Evolutionary conservation across 352 stramenopile genomes (phyloP).

Genomic region (Thalassiosira mediterranea): DNA sequence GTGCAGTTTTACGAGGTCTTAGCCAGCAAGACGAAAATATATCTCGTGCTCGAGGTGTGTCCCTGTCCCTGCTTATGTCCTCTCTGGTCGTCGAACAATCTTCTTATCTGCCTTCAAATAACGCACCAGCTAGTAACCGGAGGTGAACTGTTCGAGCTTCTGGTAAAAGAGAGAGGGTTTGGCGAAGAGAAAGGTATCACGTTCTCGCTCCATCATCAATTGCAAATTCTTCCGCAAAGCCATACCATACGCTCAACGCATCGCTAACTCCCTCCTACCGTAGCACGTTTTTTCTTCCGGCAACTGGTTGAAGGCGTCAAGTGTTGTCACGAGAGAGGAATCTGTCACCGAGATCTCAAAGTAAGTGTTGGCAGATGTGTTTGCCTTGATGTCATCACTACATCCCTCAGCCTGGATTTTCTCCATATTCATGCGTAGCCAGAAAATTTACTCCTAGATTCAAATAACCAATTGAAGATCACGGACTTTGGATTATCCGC

Average conservation of each 20-base stretch:
- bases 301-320: slow-evolving; percentile 94
- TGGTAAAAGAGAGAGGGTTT: slow-evolving; percentile 92
- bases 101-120: not conserved
- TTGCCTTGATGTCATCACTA: too few relatives aligned
- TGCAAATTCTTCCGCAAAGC: too few relatives aligned
- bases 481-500: slow-evolving; percentile 96
- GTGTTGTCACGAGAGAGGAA: slow-evolving; percentile 94
- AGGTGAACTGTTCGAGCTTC: slow-evolving; percentile 94
- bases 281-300: slow-evolving; percentile 96
- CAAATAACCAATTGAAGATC: slow-evolving; percentile 96
- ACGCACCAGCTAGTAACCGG: slow-evolving; percentile 65
- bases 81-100: not conserved
- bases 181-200: slow-evolving; percentile 94
- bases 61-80: not conserved
- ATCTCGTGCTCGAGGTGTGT: slow-evolving; percentile 80
- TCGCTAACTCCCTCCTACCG: too few relatives aligned
- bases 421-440: too few relatives aligned
- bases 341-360: slow-evolving; percentile 97
- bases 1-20: slow-evolving; percentile 89
- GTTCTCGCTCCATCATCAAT: too few relatives aligned
- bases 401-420: too few relatives aligned
- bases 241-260: too few relatives aligned
- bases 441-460: slow-evolving; percentile 95
- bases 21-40: slow-evolving; percentile 92
- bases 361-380: too few relatives aligned